Evolutionary conservation across 371 early-diverging fungal genomes (phyloP).

Genomic region (Mucor circinelloides): DNA sequence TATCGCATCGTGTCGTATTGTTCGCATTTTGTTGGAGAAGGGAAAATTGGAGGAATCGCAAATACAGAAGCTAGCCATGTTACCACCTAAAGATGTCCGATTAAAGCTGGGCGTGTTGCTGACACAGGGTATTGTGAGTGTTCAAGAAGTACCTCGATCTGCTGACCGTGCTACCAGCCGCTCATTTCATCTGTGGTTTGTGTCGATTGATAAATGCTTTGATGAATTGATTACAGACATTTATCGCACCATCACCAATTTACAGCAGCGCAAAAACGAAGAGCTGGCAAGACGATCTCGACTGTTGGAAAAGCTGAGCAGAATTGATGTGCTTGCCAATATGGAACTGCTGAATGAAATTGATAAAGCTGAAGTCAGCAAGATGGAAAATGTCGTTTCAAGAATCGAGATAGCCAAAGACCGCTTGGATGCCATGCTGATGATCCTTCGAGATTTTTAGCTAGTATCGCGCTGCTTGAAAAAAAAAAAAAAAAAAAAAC

Average conservation of each 20-base stretch:
- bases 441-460: slow-evolving; percentile 70
- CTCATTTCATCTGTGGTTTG: slow-evolving; percentile 83
- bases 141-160: slow-evolving; percentile 80
- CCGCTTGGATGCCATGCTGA: slow-evolving; percentile 68
- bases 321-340: slow-evolving; percentile 72
- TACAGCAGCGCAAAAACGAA: slow-evolving; percentile 66
- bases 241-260: slow-evolving; percentile 66
- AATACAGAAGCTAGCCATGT: slow-evolving; percentile 70
- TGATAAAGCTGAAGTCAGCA: slow-evolving; percentile 58
- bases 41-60: slow-evolving; percentile 85
- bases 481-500: background rate
- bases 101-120: slow-evolving; percentile 67
- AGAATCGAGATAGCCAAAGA: slow-evolving; percentile 59
- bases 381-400: slow-evolving; percentile 53
- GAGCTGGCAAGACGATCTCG: slow-evolving; percentile 57
- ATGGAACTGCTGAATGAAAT: slow-evolving; percentile 54
- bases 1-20: slow-evolving; percentile 64
- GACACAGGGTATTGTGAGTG: slow-evolving; percentile 66
- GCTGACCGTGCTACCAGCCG: slow-evolving; percentile 82
- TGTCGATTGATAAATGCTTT: slow-evolving; percentile 64
- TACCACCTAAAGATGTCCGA: slow-evolving; percentile 70
- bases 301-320: slow-evolving; percentile 74
- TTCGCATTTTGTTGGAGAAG: slow-evolving; percentile 75
- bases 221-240: slow-evolving; percentile 58
- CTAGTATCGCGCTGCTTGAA: background rate